A percentile compares a stretch with the other conserved stretches of the same genome.
Evolutionary conservation across 2,329 filamentous ascomycete species (phyloP).

Genomic region (Lasiodiplodia theobromae): DNA sequence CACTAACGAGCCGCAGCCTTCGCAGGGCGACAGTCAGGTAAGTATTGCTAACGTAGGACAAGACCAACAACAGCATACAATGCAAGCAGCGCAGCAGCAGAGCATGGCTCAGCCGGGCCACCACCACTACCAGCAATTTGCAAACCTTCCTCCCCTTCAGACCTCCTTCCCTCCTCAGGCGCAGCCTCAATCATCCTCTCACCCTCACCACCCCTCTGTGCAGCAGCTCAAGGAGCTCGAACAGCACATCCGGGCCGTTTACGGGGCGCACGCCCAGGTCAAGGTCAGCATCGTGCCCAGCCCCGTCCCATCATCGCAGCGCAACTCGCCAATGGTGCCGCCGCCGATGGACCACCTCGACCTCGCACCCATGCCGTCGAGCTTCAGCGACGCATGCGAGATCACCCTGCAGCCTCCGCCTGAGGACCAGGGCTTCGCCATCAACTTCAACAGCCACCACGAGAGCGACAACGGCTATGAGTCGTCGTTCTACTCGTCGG

Average conservation of each 20-base stretch:
- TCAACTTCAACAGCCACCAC: slow-evolving; percentile 47
- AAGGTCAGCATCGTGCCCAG: slow-evolving; percentile 61
- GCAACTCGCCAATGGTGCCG: slow-evolving; percentile 38
- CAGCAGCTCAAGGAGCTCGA: slow-evolving; percentile 52
- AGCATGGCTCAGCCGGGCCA: slow-evolving; percentile 80
- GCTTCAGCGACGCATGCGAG: slow-evolving; percentile 62
- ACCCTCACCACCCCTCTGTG: slow-evolving; percentile 45
- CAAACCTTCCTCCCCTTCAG: slow-evolving; percentile 21
- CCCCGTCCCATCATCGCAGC: slow-evolving; percentile 58
- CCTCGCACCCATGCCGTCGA: slow-evolving; percentile 63
- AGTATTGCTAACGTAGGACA: slow-evolving; percentile 67
- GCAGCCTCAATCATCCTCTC: slow-evolving; percentile 44
- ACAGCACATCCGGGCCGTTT: slow-evolving; percentile 53
- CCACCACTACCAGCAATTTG: slow-evolving; percentile 50
- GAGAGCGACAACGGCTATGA: slow-evolving; percentile 56
- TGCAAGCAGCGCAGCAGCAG: slow-evolving; percentile 92
- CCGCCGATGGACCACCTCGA: slow-evolving; percentile 56
- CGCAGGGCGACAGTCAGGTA: slow-evolving; percentile 61
- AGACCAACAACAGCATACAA: slow-evolving; percentile 72
- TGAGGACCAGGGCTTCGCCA: slow-evolving; percentile 41
- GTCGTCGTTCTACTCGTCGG: slow-evolving; percentile 59
- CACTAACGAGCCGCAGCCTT: slow-evolving; percentile 37
- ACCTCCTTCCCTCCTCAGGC: slow-evolving; percentile 33
- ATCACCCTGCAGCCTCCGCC: slow-evolving; percentile 53
- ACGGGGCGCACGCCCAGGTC: slow-evolving; percentile 51